Conservation (phyloP, 2,329 filamentous ascomycete species). For the Hypoxylon sp. region DNA sequence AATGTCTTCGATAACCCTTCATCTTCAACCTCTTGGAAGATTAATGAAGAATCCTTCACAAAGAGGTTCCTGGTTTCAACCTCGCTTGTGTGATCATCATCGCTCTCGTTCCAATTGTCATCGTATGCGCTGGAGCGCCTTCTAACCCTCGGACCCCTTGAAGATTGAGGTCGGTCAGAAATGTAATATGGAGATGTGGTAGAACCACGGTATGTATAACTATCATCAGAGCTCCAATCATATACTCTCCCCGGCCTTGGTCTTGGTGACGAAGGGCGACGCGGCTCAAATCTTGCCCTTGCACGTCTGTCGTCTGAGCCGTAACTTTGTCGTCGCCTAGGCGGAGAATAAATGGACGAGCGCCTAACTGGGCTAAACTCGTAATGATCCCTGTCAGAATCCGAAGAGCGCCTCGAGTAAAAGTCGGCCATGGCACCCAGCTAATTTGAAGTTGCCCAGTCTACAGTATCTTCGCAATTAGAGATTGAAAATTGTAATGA, state of each 20-base stretch:
- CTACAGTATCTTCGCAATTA: background rate
- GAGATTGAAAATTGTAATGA: background rate
- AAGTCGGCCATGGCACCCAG: background rate
- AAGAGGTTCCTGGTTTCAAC: background rate
- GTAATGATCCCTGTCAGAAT: background rate
- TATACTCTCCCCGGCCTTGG: background rate
- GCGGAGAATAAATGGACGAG: background rate
- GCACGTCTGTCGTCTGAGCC: background rate
- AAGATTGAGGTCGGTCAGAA: background rate
- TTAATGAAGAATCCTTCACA: background rate
- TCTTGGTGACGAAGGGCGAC: background rate
- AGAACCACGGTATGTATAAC: background rate
- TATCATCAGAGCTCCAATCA: constrained; percentile 7
- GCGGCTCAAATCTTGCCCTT: background rate
- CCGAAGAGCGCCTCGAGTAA: background rate
- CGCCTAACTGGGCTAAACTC: background rate
- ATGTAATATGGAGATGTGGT: background rate
- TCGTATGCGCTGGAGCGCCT: background rate
- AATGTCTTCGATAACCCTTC: constrained; percentile 15
- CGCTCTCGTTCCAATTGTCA: background rate
- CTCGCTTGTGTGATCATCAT: background rate
- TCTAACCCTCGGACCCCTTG: background rate
- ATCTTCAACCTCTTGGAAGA: constrained; percentile 8
- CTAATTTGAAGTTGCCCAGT: background rate
- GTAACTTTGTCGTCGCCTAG: background rate